Evolutionary conservation across 2,329 filamentous ascomycete genomes (phyloP).

Genomic region (Xylariaceae sp.): DNA sequence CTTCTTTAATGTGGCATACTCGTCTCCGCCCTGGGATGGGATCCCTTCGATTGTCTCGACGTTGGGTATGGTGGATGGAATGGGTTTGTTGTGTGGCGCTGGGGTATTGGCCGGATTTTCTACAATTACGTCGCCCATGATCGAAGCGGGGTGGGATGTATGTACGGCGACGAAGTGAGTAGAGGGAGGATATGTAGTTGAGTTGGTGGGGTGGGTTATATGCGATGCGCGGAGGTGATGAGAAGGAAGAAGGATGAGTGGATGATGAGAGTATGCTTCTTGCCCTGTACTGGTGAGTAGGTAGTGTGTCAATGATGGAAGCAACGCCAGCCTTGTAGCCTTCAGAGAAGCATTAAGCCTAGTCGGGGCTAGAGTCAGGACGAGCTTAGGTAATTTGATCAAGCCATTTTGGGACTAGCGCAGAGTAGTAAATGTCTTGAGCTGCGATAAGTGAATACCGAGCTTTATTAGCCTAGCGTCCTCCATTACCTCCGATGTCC

Average conservation of each 20-base stretch:
- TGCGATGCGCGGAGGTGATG: neutral
- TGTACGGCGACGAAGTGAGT: neutral
- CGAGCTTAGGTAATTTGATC: too few relatives aligned
- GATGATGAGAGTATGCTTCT: neutral
- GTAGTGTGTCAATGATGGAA: conserved; percentile 8
- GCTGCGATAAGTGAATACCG: too few relatives aligned
- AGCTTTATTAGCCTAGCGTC: too few relatives aligned
- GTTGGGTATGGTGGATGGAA: conserved; percentile 77
- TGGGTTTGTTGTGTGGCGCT: conserved; percentile 76
- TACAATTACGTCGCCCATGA: conserved; percentile 83
- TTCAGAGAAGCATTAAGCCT: conserved; percentile 14
- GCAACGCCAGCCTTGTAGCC: conserved; percentile 32
- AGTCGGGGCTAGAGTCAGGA: too few relatives aligned
- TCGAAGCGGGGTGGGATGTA: conserved; percentile 21
- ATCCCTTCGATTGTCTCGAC: conserved; percentile 87
- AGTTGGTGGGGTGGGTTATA: neutral
- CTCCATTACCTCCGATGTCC: too few relatives aligned
- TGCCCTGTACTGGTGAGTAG: too few relatives aligned
- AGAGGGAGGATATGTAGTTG: neutral
- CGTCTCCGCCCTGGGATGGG: conserved; percentile 76
- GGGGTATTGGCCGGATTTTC: conserved; percentile 73
- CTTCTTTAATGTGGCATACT: conserved; percentile 95
- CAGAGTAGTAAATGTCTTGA: too few relatives aligned
- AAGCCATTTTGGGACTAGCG: too few relatives aligned
- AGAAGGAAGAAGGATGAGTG: neutral